A percentile compares a stretch with the other conserved stretches of the same genome.
These are phyloP conservation scores for Geranium brycei DNA, from an alignment of 345 rosid genomes.

Conservation along the genomic window DNA sequence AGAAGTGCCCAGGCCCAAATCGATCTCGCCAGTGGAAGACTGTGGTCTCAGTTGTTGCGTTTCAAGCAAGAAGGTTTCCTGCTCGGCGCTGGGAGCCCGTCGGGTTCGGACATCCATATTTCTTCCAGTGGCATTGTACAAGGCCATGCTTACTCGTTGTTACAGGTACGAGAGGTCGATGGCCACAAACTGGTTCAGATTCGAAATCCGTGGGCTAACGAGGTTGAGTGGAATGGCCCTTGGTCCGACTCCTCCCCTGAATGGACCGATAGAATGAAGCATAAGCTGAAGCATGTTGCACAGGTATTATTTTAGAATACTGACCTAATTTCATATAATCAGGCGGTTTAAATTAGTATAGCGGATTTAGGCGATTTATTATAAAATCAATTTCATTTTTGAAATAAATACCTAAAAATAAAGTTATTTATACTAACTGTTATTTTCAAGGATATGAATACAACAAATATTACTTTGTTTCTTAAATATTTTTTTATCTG, in stretches of 20 bases:
- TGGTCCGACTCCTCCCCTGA: conserved; percentile 96
- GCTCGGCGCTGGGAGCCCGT: conserved; percentile 99
- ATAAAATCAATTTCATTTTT: too few relatives aligned
- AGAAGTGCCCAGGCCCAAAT: conserved; percentile 98
- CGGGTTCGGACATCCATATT: conserved; percentile 96
- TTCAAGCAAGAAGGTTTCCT: conserved; percentile 97
- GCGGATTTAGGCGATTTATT: too few relatives aligned
- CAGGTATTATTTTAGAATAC: conserved; percentile 35
- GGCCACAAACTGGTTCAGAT: conserved; percentile 97
- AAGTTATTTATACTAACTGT: too few relatives aligned
- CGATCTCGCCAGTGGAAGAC: conserved; percentile 98
- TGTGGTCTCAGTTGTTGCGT: conserved; percentile 96
- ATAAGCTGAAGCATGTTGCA: conserved; percentile 83
- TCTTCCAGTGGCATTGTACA: conserved; percentile 99
- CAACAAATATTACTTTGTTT: too few relatives aligned
- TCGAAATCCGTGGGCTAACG: conserved; percentile 99
- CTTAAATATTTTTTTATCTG: not conserved
- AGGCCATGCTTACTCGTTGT: conserved; percentile 95
- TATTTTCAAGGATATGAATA: too few relatives aligned
- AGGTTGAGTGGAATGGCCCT: conserved; percentile 99
- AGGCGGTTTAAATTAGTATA: too few relatives aligned
- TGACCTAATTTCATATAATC: too few relatives aligned
- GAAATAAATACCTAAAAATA: too few relatives aligned
- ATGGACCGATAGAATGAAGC: conserved; percentile 96
- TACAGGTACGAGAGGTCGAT: conserved; percentile 98